These are phyloP conservation scores for Sugiyamaella smithiae DNA, from an alignment of 805 yeast genomes.

Conservation along the genomic window DNA sequence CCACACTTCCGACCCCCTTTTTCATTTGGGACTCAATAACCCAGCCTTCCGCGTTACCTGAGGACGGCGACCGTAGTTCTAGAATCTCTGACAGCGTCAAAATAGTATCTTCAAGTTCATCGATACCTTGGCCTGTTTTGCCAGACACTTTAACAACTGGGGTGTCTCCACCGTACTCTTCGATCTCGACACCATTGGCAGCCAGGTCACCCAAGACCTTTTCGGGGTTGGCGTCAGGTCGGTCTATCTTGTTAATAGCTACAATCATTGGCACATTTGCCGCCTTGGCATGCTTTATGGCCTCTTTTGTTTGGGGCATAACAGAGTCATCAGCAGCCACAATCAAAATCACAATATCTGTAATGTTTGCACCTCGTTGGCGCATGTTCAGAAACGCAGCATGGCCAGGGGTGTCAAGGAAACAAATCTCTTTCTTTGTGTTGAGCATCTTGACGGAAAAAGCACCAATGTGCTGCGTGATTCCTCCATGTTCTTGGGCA, in stretches of 20 bases:
- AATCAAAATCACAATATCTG: constrained; percentile 88
- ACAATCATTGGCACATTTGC: constrained; percentile 83
- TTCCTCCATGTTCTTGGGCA: constrained; percentile 87
- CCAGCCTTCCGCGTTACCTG: constrained; percentile 72
- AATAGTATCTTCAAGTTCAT: constrained; percentile 83
- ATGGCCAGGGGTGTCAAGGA: constrained; percentile 97
- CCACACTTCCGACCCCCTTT: constrained; percentile 79
- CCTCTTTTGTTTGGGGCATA: constrained; percentile 96
- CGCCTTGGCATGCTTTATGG: constrained; percentile 84
- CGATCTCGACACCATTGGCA: constrained; percentile 74
- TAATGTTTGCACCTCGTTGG: constrained; percentile 90
- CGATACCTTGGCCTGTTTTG: constrained; percentile 85
- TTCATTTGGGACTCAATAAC: constrained; percentile 80
- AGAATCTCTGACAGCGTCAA: constrained; percentile 78
- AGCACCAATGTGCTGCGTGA: constrained; percentile 97
- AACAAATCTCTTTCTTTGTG: constrained; percentile 75
- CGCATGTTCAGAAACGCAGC: constrained; percentile 96
- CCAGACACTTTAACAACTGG: constrained; percentile 89
- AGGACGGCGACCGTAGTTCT: constrained; percentile 60
- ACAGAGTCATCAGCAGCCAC: constrained; percentile 98
- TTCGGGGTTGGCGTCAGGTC: constrained; percentile 69
- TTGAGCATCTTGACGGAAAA: constrained; percentile 80
- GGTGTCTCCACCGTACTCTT: constrained; percentile 92
- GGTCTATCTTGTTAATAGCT: constrained; percentile 91
- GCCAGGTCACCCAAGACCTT: constrained; percentile 77